phyloP scores from a whole-genome alignment of 2,329 filamentous ascomycete species.

The Xylariales sp. region DNA sequence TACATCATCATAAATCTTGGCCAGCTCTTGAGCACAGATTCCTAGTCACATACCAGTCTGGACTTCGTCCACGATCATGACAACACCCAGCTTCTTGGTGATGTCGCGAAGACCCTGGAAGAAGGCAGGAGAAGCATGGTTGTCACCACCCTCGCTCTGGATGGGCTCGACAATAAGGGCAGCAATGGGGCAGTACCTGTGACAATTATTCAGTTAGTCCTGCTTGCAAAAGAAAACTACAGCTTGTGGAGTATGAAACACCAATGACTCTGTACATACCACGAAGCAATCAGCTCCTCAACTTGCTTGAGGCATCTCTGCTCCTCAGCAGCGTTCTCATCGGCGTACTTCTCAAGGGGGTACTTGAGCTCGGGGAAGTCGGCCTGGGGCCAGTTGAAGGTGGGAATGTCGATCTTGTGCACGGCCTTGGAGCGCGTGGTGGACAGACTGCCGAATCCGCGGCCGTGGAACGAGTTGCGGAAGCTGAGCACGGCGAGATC shows the following conservation, averaged over 20 bases:
- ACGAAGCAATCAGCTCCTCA: conserved; percentile 64
- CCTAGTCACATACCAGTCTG: conserved; percentile 74
- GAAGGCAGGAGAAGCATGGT: conserved; percentile 83
- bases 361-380: conserved; percentile 83
- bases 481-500: conserved; percentile 83
- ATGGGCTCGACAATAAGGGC: conserved; percentile 86
- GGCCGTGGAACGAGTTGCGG: conserved; percentile 84
- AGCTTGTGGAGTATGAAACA: too few relatives aligned
- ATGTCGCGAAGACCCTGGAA: conserved; percentile 79
- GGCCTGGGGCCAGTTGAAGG: conserved; percentile 92
- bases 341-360: conserved; percentile 71
- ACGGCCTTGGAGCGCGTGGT: conserved; percentile 90
- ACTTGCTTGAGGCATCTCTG: conserved; percentile 76
- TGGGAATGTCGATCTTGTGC: conserved; percentile 91
- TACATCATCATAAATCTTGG: too few relatives aligned
- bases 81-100: conserved; percentile 70
- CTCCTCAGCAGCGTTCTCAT: conserved; percentile 77
- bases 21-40: too few relatives aligned
- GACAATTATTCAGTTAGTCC: conserved; percentile 26
- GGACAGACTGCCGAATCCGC: conserved; percentile 80
- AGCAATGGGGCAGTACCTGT: conserved; percentile 72
- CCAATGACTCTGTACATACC: too few relatives aligned
- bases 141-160: conserved; percentile 91
- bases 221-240: not conserved
- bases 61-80: conserved; percentile 90